A percentile compares a stretch with the other conserved stretches of the same genome.
Evolutionary conservation across 208 protist genomes (phyloP).

Genomic region (Leishmania mexicana): DNA sequence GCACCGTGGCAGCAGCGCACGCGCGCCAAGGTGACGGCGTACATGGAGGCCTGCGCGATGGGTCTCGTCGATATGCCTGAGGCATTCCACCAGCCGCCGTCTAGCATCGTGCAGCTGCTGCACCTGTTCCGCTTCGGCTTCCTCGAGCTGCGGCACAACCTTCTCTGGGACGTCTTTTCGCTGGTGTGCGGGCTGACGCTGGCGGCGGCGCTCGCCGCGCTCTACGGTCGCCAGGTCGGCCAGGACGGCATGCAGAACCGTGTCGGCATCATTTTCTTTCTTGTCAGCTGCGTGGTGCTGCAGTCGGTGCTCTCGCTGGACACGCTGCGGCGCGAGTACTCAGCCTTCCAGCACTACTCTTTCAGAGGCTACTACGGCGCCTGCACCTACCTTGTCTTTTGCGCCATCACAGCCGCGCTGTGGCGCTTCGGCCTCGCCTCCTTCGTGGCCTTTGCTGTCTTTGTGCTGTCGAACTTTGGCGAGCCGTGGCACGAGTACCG

Average conservation of each 20-base stretch:
- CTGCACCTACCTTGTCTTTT: conserved; percentile 45
- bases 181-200: conserved; percentile 32
- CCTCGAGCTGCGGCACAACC: conserved; percentile 50
- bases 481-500: conserved; percentile 55
- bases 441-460: conserved; percentile 43
- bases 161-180: conserved; percentile 14
- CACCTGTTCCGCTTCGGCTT: conserved; percentile 57
- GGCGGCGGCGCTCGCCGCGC: conserved; percentile 40
- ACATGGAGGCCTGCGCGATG: conserved; percentile 53
- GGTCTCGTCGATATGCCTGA: conserved; percentile 36
- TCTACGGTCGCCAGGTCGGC: conserved; percentile 57
- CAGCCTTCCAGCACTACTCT: conserved; percentile 51
- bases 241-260: conserved; percentile 70
- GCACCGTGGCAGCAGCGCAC: conserved; percentile 14
- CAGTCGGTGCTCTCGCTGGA: conserved; percentile 55
- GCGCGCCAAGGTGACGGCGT: conserved; percentile 34
- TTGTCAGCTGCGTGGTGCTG: conserved; percentile 62
- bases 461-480: conserved; percentile 51
- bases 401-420: conserved; percentile 38
- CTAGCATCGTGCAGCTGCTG: conserved; percentile 37
- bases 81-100: conserved; percentile 30
- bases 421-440: conserved; percentile 45
- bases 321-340: conserved; percentile 51
- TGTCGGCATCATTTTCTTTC: conserved; percentile 70
- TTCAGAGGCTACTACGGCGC: conserved; percentile 59